Evolutionary conservation across 495 filamentous ascomycete species (phyloP).

Genomic region (Hypomontagnella monticulosa): DNA sequence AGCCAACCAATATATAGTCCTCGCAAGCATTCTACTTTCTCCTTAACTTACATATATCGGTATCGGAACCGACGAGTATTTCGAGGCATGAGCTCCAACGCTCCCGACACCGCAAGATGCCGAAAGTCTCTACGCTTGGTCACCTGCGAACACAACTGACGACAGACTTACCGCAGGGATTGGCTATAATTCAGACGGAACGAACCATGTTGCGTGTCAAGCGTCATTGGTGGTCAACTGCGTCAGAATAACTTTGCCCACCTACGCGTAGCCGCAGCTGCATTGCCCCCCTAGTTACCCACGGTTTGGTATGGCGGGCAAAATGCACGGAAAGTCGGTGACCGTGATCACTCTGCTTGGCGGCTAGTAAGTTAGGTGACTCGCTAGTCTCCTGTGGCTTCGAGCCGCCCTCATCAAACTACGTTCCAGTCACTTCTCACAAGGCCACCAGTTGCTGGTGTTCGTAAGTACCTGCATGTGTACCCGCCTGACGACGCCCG

Average conservation of each 20-base stretch:
- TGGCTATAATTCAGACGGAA: slow-evolving; percentile 25
- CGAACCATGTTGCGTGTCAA: slow-evolving; percentile 34
- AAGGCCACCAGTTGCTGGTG: slow-evolving; percentile 4
- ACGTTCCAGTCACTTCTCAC: slow-evolving; percentile 37
- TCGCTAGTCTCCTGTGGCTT: slow-evolving; percentile 32
- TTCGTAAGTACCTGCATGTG: neutral
- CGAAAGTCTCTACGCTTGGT: slow-evolving; percentile 11
- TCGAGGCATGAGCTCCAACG: slow-evolving; percentile 10
- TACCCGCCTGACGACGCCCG: neutral
- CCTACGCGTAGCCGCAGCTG: slow-evolving; percentile 37
- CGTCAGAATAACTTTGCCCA: slow-evolving; percentile 22
- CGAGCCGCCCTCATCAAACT: slow-evolving; percentile 36
- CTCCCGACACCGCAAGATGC: slow-evolving; percentile 26
- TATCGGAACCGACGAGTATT: slow-evolving; percentile 32
- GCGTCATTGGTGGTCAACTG: slow-evolving; percentile 32
- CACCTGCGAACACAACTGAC: slow-evolving; percentile 15
- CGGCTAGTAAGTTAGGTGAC: slow-evolving; percentile 10
- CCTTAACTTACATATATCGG: slow-evolving; percentile 24
- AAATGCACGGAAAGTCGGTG: slow-evolving; percentile 37
- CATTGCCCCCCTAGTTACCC: slow-evolving; percentile 5
- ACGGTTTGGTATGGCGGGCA: neutral
- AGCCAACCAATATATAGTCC: slow-evolving; percentile 7
- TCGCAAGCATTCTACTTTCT: slow-evolving; percentile 24
- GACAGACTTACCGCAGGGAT: slow-evolving; percentile 15
- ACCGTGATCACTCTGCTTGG: slow-evolving; percentile 25